Evolutionary conservation across 106 monocot species (phyloP).

Genomic region (Alisma plantagoaquatica): DNA sequence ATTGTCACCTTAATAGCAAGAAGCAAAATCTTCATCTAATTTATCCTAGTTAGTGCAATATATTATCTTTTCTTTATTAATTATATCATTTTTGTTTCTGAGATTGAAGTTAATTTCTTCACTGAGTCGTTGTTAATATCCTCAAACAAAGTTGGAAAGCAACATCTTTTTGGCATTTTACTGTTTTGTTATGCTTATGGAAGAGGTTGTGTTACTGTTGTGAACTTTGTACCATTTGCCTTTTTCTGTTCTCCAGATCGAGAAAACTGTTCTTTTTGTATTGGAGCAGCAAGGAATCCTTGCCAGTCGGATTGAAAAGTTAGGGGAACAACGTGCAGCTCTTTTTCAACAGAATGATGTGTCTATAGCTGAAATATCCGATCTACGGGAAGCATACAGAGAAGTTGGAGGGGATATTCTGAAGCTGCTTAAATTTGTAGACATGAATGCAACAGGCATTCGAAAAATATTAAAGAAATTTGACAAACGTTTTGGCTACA

Average conservation of each 20-base stretch:
- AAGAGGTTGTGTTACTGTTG: too few relatives aligned
- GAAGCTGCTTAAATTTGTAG: slow-evolving; percentile 84
- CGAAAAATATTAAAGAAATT: slow-evolving; percentile 98
- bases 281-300: slow-evolving; percentile 88
- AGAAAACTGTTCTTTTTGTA: slow-evolving; percentile 82
- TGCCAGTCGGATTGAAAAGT: slow-evolving; percentile 57
- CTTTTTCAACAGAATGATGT: slow-evolving; percentile 55
- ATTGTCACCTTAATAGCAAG: too few relatives aligned
- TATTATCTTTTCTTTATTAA: too few relatives aligned
- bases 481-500: slow-evolving; percentile 79
- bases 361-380: slow-evolving; percentile 36
- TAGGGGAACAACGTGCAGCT: slow-evolving; percentile 41
- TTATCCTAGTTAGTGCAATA: too few relatives aligned
- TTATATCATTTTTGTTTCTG: too few relatives aligned
- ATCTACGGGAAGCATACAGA: slow-evolving; percentile 65
- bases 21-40: too few relatives aligned
- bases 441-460: slow-evolving; percentile 85
- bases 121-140: too few relatives aligned
- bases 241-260: slow-evolving; percentile 79
- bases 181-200: too few relatives aligned
- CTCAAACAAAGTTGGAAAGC: too few relatives aligned
- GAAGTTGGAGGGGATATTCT: slow-evolving; percentile 75
- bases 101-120: too few relatives aligned
- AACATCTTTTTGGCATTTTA: too few relatives aligned
- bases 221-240: too few relatives aligned